Base-by-base conservation (phyloP, 495 filamentous ascomycete species). In the Trichocladium antarcticum region DNA sequence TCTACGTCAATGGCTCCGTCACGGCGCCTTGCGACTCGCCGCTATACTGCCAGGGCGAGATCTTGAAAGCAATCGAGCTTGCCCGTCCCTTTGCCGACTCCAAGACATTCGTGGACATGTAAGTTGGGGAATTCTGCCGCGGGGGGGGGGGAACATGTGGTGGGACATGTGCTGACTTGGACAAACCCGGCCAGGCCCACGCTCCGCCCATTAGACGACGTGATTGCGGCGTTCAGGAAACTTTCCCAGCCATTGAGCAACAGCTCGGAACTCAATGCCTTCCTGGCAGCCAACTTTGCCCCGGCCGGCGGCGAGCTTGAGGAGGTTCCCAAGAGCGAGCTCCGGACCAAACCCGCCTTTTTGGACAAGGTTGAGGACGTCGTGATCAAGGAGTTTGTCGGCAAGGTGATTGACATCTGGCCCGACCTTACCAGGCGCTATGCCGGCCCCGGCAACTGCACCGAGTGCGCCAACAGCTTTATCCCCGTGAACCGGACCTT, bases 71-170 rank as follows among this genome's bases (percentile, higher is more conserved):
- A 20, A 66, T 75, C 45, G 65, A 75, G 58, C 61, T 74, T 9
- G 72, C 72, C 6, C 60, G 47, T 9, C 72, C 72, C 19, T 75
- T 75, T 49, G 54, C 61, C 12, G 72, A 75, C 58, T 73, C 69
- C 40, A 75, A 75, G 62, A 74, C 69, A 20, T 75, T 73, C 42
- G 72, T 75, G 39, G 72, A 75, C 57, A 63, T 75, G 72, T 74
- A 66, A 64, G 59, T 61, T 10, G 31, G 27, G 37, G 3, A 37
- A 21, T 34, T 21, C 42, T 36, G 22, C 21, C 21, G n/a, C 32
- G 15, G 22, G 22, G 29, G 28, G 42, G 52, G 42, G 36, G 41
- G 38, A 44, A 11, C 10, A 32, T 32, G 27, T 5, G 27, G 27
- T 29, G 11, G 15, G 27, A 16, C n/a, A n/a, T n/a, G n/a, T 38